Evolutionary conservation across 2,329 filamentous ascomycete genomes (phyloP).

Genomic region (Fusarium subtropicale): DNA sequence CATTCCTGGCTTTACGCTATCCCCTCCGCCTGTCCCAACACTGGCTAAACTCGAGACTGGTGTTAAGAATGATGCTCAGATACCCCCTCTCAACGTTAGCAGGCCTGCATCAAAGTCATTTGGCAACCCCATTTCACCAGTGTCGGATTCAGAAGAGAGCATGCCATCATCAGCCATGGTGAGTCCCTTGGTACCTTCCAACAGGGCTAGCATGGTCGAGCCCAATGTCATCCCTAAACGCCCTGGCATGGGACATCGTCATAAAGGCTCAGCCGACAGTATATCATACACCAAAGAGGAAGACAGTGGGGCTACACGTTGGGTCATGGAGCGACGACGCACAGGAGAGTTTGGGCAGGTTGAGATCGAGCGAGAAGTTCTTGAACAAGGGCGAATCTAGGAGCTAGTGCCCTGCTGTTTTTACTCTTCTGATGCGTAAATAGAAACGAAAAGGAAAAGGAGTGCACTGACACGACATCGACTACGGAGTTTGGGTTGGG

Average conservation of each 20-base stretch:
- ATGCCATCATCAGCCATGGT: constrained; percentile 35
- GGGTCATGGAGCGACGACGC: constrained; percentile 76
- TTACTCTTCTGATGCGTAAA: constrained; percentile 13
- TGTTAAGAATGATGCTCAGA: constrained; percentile 23
- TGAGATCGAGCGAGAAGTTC: constrained; percentile 73
- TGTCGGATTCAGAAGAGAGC: constrained; percentile 32
- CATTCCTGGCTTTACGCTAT: constrained; percentile 48
- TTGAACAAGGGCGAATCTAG: constrained; percentile 66
- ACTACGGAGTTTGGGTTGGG: constrained; percentile 35
- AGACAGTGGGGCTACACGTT: constrained; percentile 68
- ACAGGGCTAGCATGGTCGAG: constrained; percentile 26
- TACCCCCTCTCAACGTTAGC: constrained; percentile 23
- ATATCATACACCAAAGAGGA: constrained; percentile 77
- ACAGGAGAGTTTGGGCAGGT: constrained; percentile 74
- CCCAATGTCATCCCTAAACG: constrained; percentile 26
- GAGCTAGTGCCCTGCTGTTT: constrained; percentile 12
- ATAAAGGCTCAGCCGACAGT: constrained; percentile 72
- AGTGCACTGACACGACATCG: constrained; percentile 20
- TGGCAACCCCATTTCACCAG: constrained; percentile 37
- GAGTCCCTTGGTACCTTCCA: constrained; percentile 39
- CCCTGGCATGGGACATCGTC: constrained; percentile 57
- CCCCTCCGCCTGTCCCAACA: constrained; percentile 41
- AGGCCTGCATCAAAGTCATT: constrained; percentile 21
- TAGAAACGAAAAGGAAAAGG: constrained; percentile 13
- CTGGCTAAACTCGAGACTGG: constrained; percentile 26